Percentiles rank a stretch among this genome's conserved stretches.
Conservation (phyloP, 2,329 filamentous ascomycete genomes). For the Colletotrichum spinosum region DNA sequence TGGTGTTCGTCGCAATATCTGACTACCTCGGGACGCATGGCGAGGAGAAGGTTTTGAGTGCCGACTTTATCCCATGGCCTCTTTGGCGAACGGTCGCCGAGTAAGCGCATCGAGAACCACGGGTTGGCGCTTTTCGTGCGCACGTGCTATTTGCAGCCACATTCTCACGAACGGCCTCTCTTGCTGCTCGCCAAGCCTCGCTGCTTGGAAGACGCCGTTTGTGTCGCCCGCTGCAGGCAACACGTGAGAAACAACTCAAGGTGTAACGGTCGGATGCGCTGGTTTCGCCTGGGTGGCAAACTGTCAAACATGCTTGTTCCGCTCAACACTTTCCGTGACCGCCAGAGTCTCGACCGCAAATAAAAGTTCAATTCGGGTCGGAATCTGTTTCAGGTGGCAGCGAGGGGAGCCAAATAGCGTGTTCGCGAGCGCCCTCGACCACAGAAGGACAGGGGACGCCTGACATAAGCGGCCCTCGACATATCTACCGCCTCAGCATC, state of each 20-base stretch:
- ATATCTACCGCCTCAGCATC: not conserved
- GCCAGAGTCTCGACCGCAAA: slow-evolving; percentile 25
- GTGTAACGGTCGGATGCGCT: no score
- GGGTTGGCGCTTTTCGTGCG: no score
- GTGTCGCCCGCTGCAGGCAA: no score
- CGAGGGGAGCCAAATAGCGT: slow-evolving; percentile 9
- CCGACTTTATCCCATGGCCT: not conserved
- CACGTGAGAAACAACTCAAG: no score
- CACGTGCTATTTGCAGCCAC: no score
- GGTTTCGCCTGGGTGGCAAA: not conserved
- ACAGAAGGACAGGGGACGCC: slow-evolving; percentile 20
- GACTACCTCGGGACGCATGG: not conserved
- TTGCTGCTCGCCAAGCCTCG: no score
- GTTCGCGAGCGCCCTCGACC: slow-evolving; percentile 8
- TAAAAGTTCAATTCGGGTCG: slow-evolving; percentile 22
- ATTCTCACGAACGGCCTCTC: no score
- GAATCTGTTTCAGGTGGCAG: slow-evolving; percentile 21
- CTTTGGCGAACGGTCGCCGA: not conserved
- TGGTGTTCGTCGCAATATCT: not conserved
- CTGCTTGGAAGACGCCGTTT: no score
- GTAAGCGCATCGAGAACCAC: not conserved
- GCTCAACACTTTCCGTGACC: slow-evolving; percentile 23
- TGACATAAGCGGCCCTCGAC: slow-evolving; percentile 12
- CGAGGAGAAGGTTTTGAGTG: not conserved
- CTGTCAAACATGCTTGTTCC: slow-evolving; percentile 23